Conservation (phyloP, 495 filamentous ascomycete genomes). For the Xylaria telfairii region DNA sequence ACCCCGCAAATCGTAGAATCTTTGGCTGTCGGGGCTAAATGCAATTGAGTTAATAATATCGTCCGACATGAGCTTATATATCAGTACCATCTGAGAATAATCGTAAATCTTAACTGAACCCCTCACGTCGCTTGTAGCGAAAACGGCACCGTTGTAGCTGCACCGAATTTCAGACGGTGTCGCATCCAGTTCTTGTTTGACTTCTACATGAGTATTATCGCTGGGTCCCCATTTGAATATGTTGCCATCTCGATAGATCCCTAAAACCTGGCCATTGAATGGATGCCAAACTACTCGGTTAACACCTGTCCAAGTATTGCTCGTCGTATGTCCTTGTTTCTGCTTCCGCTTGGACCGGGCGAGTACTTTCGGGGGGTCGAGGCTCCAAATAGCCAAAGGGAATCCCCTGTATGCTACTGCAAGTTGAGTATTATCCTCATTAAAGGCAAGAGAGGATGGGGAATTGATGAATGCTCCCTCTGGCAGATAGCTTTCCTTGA, state of each 20-base stretch:
- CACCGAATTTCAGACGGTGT: neutral
- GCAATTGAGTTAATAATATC: neutral
- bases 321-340: neutral
- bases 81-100: neutral
- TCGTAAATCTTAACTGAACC: neutral
- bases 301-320: neutral
- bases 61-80: neutral
- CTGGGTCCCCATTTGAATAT: neutral
- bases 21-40: neutral
- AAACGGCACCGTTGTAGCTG: neutral
- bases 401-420: neutral
- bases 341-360: neutral
- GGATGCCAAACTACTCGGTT: neutral
- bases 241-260: neutral
- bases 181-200: neutral
- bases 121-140: neutral
- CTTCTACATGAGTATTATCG: neutral
- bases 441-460: neutral
- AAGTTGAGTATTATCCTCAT: conserved; percentile 7
- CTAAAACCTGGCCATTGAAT: neutral
- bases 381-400: neutral
- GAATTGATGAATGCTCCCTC: neutral
- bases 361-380: neutral
- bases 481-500: neutral
- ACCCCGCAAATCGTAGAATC: neutral